Percentiles rank a stretch among this genome's conserved stretches.
Conservation (phyloP, 345 rosid genomes). For the Gossypium thurberi region DNA sequence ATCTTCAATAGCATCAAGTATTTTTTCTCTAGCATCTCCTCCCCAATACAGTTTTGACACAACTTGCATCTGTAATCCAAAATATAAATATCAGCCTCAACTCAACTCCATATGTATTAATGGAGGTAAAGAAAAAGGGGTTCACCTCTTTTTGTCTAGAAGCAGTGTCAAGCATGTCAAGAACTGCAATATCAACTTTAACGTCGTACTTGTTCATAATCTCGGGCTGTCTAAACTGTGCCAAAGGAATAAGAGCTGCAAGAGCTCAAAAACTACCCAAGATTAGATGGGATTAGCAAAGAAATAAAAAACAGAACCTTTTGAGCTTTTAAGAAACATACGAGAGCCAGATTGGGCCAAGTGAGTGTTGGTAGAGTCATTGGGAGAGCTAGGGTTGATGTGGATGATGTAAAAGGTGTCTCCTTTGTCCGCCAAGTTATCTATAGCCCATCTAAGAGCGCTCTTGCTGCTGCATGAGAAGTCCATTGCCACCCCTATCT, state of each 20-base stretch:
- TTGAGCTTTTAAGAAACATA: conserved; percentile 25
- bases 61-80: conserved; percentile 30
- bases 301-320: not conserved
- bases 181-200: conserved; percentile 46
- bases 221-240: conserved; percentile 83
- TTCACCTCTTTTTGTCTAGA: conserved; percentile 81
- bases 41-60: conserved; percentile 86
- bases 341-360: conserved; percentile 75
- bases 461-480: conserved; percentile 88
- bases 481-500: conserved; percentile 82
- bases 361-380: conserved; percentile 41
- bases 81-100: conserved; percentile 22
- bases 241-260: conserved; percentile 80
- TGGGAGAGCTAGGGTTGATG: conserved; percentile 36
- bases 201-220: conserved; percentile 53
- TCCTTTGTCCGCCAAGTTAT: conserved; percentile 72
- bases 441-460: conserved; percentile 81
- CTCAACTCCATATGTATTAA: conserved; percentile 1
- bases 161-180: conserved; percentile 82
- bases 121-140: not conserved
- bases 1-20: conserved; percentile 62
- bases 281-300: conserved; percentile 15
- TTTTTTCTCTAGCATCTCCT: conserved; percentile 86
- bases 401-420: conserved; percentile 70
- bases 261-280: not conserved